Conservation (phyloP, 805 yeast genomes). For the Metschnikowia koreensis region DNA sequence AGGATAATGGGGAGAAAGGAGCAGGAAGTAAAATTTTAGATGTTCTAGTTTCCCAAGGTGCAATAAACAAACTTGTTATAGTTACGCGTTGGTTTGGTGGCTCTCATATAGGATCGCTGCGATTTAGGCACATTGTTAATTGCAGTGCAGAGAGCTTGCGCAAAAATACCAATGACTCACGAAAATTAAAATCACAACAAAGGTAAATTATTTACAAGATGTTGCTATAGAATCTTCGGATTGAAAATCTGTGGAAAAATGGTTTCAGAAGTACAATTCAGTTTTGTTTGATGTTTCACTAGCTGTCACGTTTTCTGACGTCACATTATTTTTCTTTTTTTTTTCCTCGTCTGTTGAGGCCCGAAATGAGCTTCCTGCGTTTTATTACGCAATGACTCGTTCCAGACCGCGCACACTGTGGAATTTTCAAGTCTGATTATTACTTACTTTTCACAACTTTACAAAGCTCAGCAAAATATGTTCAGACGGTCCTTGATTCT, state of each 20-base stretch:
- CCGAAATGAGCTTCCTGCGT: constrained; percentile 3
- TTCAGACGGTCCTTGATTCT: constrained; percentile 1
- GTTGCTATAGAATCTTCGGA: no score
- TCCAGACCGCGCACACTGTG: constrained; percentile 6
- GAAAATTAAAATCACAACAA: not conserved
- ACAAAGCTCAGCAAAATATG: not conserved
- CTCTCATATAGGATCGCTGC: constrained; percentile 62
- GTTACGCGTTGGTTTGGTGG: constrained; percentile 87
- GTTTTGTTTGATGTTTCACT: not conserved
- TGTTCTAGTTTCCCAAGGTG: constrained; percentile 47
- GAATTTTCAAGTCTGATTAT: not conserved
- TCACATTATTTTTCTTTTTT: not conserved
- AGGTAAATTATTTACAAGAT: not conserved
- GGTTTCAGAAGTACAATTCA: not conserved
- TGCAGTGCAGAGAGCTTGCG: constrained; percentile 52
- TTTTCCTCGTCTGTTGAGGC: not conserved
- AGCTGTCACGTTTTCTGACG: not conserved
- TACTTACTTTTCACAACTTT: not conserved
- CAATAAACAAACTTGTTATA: constrained; percentile 58
- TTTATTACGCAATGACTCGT: constrained; percentile 8
- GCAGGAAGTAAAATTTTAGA: constrained; percentile 60
- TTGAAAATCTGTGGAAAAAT: not conserved
- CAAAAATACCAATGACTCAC: not conserved
- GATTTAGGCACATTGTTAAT: constrained; percentile 66
- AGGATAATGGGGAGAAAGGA: constrained; percentile 74